Conservation (phyloP, 148 eudicot species). For the Silene uniflora region DNA sequence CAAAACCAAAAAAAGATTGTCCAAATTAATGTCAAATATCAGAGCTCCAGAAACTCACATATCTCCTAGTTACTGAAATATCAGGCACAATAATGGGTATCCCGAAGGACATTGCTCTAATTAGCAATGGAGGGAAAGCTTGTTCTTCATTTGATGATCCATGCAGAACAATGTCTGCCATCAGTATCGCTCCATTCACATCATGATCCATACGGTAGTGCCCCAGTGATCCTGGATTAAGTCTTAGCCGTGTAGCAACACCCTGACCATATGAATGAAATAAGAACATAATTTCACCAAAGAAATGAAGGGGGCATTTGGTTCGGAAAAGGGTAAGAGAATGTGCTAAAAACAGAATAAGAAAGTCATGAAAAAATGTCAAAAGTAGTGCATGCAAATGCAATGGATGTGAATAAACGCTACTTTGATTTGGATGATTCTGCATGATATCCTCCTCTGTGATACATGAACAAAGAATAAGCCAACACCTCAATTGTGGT, state of each 20-base stretch:
- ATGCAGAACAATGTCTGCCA: conserved; percentile 83
- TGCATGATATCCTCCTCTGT: too few relatives aligned
- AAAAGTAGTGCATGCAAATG: background rate
- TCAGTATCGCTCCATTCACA: conserved; percentile 59
- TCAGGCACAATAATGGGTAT: conserved; percentile 79
- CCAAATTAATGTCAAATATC: conserved; percentile 5
- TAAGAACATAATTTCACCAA: background rate
- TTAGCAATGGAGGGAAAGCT: conserved; percentile 75
- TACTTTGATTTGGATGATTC: background rate
- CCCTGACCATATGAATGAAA: conserved; percentile 40
- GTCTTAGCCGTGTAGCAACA: conserved; percentile 58
- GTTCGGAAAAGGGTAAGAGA: too few relatives aligned
- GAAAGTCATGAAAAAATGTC: background rate
- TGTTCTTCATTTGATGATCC: conserved; percentile 86
- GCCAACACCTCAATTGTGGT: too few relatives aligned
- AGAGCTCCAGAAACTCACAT: conserved; percentile 51
- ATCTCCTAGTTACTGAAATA: conserved; percentile 57
- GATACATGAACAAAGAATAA: too few relatives aligned
- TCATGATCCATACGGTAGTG: conserved; percentile 76
- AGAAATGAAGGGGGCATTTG: too few relatives aligned
- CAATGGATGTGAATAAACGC: background rate
- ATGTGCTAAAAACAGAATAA: too few relatives aligned
- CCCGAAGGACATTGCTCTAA: conserved; percentile 82
- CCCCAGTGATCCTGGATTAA: conserved; percentile 61
- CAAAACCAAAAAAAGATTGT: background rate